Evolutionary conservation across 2,329 filamentous ascomycete species (phyloP), one percentile per base, ranked within the genome.

Genomic region (Fusarium anguioides): DNA sequence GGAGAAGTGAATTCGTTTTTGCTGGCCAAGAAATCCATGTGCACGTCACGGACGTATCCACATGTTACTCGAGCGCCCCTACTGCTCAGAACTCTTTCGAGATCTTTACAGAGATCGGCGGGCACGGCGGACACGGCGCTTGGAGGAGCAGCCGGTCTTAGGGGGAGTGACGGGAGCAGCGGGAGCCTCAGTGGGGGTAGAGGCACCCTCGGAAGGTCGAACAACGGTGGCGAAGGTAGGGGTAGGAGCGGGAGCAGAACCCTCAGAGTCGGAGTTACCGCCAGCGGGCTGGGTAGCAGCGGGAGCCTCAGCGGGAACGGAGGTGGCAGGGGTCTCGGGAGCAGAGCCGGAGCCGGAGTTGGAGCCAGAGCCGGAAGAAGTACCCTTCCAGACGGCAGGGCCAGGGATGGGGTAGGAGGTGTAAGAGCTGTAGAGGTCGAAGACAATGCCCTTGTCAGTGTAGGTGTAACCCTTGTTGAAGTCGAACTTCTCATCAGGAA

Each of bases 381-480:
- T 49, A 4, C 57, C 59, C 47, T 61, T 45, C 74, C 75, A 79
- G 68, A 80, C 70, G 18, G 66, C 68, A 21, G 77, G 77, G 46
- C 78, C 78, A 57, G 78, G 77, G 51, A 79, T 78, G 23, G 61
- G 17, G 73, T 80, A 79, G 68, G 45, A 71, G 40, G 67, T 63
- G 67, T 56, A 54, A 36, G 51, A 50, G 48, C 48, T 60, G 82
- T 89, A 89, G 76, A 90, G 82, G 81, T 85, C 86, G 81, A 88
- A 78, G 62, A 81, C 68, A 72, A 90, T 86, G 60, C 88, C 88
- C 14, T 84, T 75, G 74, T 89, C 87, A 53, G 79, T 76, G 69
- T 81, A 78, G 50, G 79, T 87, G 82, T 90, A 90, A 59, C 86
- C 87, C 27, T 53, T 73, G 76, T 82, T 79, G 73, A 85, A 81